Conservation (phyloP, 2,329 filamentous ascomycete genomes). For the Scedosporium apiospermum region DNA sequence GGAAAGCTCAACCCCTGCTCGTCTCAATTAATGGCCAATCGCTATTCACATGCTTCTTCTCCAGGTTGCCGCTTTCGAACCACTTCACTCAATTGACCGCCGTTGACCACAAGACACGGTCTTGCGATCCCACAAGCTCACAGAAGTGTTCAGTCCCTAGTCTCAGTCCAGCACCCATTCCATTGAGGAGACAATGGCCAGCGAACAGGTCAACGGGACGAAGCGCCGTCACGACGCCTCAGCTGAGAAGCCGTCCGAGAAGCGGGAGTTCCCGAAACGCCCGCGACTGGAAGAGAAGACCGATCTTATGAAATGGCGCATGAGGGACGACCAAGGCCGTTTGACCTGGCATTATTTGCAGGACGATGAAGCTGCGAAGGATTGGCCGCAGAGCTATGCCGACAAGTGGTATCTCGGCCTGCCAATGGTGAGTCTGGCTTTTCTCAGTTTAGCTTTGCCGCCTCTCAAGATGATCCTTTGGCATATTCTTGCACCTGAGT, state of each 20-base stretch:
- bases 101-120: too few species aligned
- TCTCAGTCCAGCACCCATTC: background rate
- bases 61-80: conserved; percentile 1
- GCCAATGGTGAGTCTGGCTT: conserved; percentile 50
- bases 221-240: conserved; percentile 34
- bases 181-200: conserved; percentile 15
- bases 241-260: conserved; percentile 9
- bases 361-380: conserved; percentile 57
- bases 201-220: conserved; percentile 20
- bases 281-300: conserved; percentile 50
- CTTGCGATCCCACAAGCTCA: too few species aligned
- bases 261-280: conserved; percentile 30
- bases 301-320: conserved; percentile 75
- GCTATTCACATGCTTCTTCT: conserved; percentile 4
- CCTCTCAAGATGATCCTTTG: too few species aligned
- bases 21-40: conserved; percentile 18
- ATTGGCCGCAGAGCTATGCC: conserved; percentile 80
- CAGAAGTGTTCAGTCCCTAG: too few species aligned
- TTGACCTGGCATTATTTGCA: conserved; percentile 93
- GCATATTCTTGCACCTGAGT: background rate
- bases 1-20: conserved; percentile 4
- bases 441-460: background rate
- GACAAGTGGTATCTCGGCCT: conserved; percentile 84
- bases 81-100: conserved; percentile 3
- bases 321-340: conserved; percentile 63